Conservation (phyloP, 108 stramenopile genomes). For the Nitzschia putrida region DNA sequence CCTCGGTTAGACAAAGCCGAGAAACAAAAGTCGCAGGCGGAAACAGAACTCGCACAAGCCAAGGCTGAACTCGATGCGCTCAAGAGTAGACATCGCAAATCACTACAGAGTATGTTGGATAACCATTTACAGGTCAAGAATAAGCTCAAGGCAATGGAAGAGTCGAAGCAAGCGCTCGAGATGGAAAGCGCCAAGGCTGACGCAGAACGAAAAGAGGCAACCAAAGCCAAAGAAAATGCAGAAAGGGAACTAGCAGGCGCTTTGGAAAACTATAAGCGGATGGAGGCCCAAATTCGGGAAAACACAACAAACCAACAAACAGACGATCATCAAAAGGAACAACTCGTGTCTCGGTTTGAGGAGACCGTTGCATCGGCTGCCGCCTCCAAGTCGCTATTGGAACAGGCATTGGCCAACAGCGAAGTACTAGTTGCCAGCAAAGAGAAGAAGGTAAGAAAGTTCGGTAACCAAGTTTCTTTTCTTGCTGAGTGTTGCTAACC, state of each 20-base stretch:
- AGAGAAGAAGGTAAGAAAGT: too few species aligned
- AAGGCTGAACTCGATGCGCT: background rate
- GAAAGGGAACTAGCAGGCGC: background rate
- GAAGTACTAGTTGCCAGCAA: too few species aligned
- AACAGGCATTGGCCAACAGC: too few species aligned
- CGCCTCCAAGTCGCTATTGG: too few species aligned
- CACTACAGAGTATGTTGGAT: constrained; percentile 4
- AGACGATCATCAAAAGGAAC: too few species aligned
- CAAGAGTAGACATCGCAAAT: constrained; percentile 7
- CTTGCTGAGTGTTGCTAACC: too few species aligned
- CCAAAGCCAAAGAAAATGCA: background rate
- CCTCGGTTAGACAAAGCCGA: constrained; percentile 9
- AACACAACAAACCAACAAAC: too few species aligned
- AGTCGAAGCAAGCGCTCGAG: background rate
- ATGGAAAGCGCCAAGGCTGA: background rate
- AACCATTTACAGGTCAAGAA: constrained; percentile 2
- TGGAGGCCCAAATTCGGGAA: too few species aligned
- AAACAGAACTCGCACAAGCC: background rate
- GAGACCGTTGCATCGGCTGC: too few species aligned
- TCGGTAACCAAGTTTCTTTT: too few species aligned
- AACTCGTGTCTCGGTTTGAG: too few species aligned
- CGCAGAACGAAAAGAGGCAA: background rate
- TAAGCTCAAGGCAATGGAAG: constrained; percentile 5
- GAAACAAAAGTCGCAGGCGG: background rate
- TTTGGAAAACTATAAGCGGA: background rate